Base-by-base conservation (phyloP, 192 early-diverging fungal genomes). In the Backusella liffmaniae region DNA sequence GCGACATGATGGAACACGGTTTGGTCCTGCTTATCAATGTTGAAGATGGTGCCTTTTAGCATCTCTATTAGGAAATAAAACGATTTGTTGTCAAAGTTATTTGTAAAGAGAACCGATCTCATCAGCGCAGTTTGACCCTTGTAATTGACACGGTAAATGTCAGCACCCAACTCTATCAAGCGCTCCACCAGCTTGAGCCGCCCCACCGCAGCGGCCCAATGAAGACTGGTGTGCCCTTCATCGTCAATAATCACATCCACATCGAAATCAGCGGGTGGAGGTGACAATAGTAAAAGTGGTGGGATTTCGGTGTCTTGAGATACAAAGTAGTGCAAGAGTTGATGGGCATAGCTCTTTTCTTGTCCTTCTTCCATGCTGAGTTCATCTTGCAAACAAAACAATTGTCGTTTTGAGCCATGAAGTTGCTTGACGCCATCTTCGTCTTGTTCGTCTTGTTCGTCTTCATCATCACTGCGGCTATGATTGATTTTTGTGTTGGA, bases 191-290 rank as follows among this genome's bases (percentile, higher is more conserved):
- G 86, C 30, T 89, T 83, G 56, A 93, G 89, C 15, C 91, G 81
- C 0, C 92, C 98, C 74, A 98, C 90, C 8, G 96, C 96, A 2
- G 96, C 93, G 3, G 98, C 94, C 97, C 97, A 99, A 72, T 99
- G 98, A 9, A 98, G 84, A 2, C 94, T 87, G 0, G 96, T 95
- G 80, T 99, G 97, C 5, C 96, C 97, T 68, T 96, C 95, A 62
- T 99, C 97, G 73, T 99, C 98, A 59, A 99, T 95, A 21, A 92
- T 87, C 4, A 93, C 76, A 80, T 96, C 89, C 34, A 97, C 91
- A 82, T 98, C 92, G 13, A 96, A 82, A 53, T 98, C 92, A 0
- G 84, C 21, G 2, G 91, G 90, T 29, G 88, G 87, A 21, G 77
- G 36, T 12, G 70, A 51, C n/a, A 77, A 59, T 10, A 74, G 37